Evolutionary conservation across 2,329 filamentous ascomycete genomes (phyloP).

Genomic region (Alternaria postmessia): DNA sequence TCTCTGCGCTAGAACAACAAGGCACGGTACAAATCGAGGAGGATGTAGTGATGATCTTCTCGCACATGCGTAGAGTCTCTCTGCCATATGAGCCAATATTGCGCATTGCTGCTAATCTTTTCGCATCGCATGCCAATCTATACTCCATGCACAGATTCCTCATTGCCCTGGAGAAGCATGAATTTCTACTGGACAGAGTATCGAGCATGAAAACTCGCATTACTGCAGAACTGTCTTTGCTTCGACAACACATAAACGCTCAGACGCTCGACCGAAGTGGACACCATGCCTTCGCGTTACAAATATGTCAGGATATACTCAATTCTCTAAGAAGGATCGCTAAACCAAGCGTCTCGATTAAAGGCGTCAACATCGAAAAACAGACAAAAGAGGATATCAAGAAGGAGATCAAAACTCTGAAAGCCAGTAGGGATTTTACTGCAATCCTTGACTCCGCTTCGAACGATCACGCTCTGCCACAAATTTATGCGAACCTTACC

Average conservation of each 20-base stretch:
- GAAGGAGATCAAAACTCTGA: not conserved
- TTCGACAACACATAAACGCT: slow-evolving; percentile 4
- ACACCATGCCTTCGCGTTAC: slow-evolving; percentile 16
- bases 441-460: slow-evolving; percentile 36
- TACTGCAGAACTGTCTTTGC: slow-evolving; percentile 6
- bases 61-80: slow-evolving; percentile 14
- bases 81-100: slow-evolving; percentile 27
- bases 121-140: slow-evolving; percentile 15
- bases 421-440: slow-evolving; percentile 33
- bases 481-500: slow-evolving; percentile 26
- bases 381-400: too few species aligned
- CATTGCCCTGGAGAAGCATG: slow-evolving; percentile 13
- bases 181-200: slow-evolving; percentile 13
- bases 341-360: not conserved
- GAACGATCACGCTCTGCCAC: slow-evolving; percentile 32
- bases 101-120: slow-evolving; percentile 16
- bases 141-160: slow-evolving; percentile 21
- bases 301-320: slow-evolving; percentile 13
- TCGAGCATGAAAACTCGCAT: slow-evolving; percentile 17
- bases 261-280: slow-evolving; percentile 9
- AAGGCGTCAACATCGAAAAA: not conserved
- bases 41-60: slow-evolving; percentile 23
- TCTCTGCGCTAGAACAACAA: not conserved
- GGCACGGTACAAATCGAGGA: slow-evolving; percentile 9
- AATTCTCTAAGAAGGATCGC: slow-evolving; percentile 12